Evolutionary conservation across 2,329 filamentous ascomycete genomes (phyloP).

Genomic region (Lithohypha guttulata): DNA sequence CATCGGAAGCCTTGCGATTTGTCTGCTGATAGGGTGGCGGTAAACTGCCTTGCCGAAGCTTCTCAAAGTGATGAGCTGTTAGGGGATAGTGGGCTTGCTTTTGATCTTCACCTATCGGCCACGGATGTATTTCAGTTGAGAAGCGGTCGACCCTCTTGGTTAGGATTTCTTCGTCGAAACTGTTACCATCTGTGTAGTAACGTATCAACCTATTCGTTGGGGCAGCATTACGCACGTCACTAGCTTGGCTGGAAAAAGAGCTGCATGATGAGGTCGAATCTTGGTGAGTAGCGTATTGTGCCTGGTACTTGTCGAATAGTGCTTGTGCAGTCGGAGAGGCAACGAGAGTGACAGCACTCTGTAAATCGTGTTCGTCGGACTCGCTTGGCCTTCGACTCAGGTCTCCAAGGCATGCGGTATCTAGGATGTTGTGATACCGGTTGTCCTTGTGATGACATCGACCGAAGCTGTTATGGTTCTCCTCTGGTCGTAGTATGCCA

Average conservation of each 20-base stretch:
- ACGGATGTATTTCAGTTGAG: not conserved
- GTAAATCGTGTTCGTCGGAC: not conserved
- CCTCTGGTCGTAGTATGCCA: slow-evolving; percentile 1
- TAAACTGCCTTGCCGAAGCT: not conserved
- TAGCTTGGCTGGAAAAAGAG: slow-evolving; percentile 1
- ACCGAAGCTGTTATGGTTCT: slow-evolving; percentile 2
- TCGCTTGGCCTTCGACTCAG: not conserved
- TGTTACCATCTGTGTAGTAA: slow-evolving; percentile 1
- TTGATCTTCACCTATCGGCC: not conserved
- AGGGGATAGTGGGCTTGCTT: not conserved
- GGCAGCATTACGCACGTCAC: not conserved
- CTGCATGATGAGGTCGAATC: slow-evolving; percentile 2
- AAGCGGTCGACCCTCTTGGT: not conserved
- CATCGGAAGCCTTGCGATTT: not conserved
- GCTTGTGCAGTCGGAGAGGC: not conserved
- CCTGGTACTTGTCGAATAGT: not conserved
- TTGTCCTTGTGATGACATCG: slow-evolving; percentile 4
- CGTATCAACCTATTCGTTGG: not conserved
- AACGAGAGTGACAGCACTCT: slow-evolving; percentile 1
- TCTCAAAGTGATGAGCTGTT: not conserved
- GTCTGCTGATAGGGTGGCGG: slow-evolving; percentile 3
- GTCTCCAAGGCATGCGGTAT: not conserved
- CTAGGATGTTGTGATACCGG: not conserved
- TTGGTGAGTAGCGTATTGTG: not conserved
- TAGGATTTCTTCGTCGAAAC: not conserved